Base-by-base conservation (phyloP, 2,329 filamentous ascomycete species). In the Sordariomycetes sp. region DNA sequence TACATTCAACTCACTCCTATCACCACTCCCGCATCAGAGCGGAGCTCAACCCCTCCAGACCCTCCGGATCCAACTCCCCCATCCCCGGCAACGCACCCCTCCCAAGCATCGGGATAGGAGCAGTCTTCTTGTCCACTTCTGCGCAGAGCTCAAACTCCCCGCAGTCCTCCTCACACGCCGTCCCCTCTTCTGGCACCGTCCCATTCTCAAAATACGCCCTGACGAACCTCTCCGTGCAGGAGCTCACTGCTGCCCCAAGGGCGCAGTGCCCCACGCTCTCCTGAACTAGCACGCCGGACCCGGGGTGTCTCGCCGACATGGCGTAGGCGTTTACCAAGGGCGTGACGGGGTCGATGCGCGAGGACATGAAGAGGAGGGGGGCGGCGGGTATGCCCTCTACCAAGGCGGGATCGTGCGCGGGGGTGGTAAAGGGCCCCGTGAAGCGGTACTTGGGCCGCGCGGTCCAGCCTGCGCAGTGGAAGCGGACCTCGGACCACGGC, bases 301-400 rank as follows among this genome's bases (percentile, higher is more conserved):
- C 66, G 1, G 65, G 65, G 52, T 70, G 66, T 7, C 53, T 22
- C 36, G 52, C 55, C 7, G 65, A 61, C 62, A 66, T 68, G 35
- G 56, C 58, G 6, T 60, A 63, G 42, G 72, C 65, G 64, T 74
- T 69, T 59, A 68, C 55, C 42, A 73, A 61, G 5, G 76, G 76
- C 28, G 76, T 78, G 12, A 76, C 71, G 13, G 76, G 76, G 57
- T 78, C 75, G 7, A 71, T 66, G 6, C 66, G 60, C 56, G 71
- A 73, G 12, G 70, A 67, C 3, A 77, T 60, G 62, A 76, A 76
- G 32, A 78, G 62, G 28, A 77, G 59, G 3, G 76, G 75, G 3
- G 71, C 70, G 0, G 65, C 64, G 0, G 75, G 75, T 45, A 61
- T 66, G 8, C 65, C 70, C 13, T 61, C 60, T 1, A 61, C 58